phyloP scores from a whole-genome alignment of 2,329 filamentous ascomycete genomes.

The Apiospora marii region DNA sequence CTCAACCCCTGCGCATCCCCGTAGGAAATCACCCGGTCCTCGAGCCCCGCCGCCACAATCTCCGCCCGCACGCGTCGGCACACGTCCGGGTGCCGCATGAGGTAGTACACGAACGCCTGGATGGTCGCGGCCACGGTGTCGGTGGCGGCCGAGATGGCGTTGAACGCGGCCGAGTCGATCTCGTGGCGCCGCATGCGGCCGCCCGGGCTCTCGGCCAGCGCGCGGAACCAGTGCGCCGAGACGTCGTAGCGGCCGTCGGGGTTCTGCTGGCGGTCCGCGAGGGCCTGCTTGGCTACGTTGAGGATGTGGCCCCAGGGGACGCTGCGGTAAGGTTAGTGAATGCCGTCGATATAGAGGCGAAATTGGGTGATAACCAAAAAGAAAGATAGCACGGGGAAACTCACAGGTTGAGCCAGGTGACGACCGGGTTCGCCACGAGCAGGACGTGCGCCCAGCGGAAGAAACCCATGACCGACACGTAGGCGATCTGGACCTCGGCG shows the following conservation, averaged over 20 bases:
- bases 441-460: slow-evolving; percentile 29
- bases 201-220: slow-evolving; percentile 26
- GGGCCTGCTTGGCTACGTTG: background rate
- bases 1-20: slow-evolving; percentile 41
- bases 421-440: slow-evolving; percentile 32
- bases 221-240: slow-evolving; percentile 25
- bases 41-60: background rate
- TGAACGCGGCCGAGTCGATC: slow-evolving; percentile 16
- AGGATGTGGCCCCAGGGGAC: slow-evolving; percentile 23
- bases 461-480: slow-evolving; percentile 28
- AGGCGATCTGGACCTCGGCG: slow-evolving; percentile 24
- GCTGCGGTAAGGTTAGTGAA: background rate
- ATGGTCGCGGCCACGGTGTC: slow-evolving; percentile 20
- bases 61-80: slow-evolving; percentile 3
- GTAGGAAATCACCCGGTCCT: slow-evolving; percentile 30
- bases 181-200: slow-evolving; percentile 25
- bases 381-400: background rate
- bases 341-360: background rate
- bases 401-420: slow-evolving; percentile 31
- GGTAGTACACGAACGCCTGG: slow-evolving; percentile 26
- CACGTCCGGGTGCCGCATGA: slow-evolving; percentile 23
- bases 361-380: background rate
- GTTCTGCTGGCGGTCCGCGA: slow-evolving; percentile 24
- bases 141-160: slow-evolving; percentile 12
- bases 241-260: slow-evolving; percentile 28